Base-by-base conservation (phyloP, 148 eudicot genomes). In the Fagopyrum esculentum region DNA sequence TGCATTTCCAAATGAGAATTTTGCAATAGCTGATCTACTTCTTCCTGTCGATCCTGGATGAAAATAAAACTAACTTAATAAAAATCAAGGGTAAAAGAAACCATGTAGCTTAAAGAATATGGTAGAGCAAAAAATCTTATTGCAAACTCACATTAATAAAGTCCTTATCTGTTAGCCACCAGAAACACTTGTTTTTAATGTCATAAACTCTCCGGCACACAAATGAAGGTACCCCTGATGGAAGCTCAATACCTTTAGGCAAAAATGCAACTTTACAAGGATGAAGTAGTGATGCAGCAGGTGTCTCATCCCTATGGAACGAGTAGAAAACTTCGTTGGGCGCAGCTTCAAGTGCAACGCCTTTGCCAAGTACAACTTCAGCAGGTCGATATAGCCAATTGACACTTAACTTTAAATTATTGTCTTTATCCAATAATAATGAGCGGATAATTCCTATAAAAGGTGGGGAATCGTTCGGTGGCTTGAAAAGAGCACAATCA, bases 261-360 rank as follows among this genome's bases (percentile, higher is more conserved):
- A 89, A 84, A 79, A 95, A 91, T 74, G 97, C 86, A 79, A 94
- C 97, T 90, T 87, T 95, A 82, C 99, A 96, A 48, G 92, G 99
- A 86, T 96, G 97, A 68, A 96, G 90, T 78, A 96, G 76, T 46
- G 98, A 88, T 75, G 93, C 94, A 83, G 90, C 98, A 77, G 90
- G 89, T 78, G 86, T 87, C 87, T 95, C 93, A 84, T 88, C 97
- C 89, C 85, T 84, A 46, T 89, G 92, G 73, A 92, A 95, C 9
- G 98, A 96, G 80, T 92, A 96, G 69, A 92, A 92, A 40, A 89
- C 86, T 77, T 92, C 97, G 92, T 96, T 96, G n/a, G 93, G 98
- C 59, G 92, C 89, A 61, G 93, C 87, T 79, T 90, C 92, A 61
- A 87, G 76, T 52, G 76, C 76, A 77, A 75, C 76, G 76, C 93